Base-by-base conservation (phyloP, 495 filamentous ascomycete genomes). In the Pseudevernia furfuracea region DNA sequence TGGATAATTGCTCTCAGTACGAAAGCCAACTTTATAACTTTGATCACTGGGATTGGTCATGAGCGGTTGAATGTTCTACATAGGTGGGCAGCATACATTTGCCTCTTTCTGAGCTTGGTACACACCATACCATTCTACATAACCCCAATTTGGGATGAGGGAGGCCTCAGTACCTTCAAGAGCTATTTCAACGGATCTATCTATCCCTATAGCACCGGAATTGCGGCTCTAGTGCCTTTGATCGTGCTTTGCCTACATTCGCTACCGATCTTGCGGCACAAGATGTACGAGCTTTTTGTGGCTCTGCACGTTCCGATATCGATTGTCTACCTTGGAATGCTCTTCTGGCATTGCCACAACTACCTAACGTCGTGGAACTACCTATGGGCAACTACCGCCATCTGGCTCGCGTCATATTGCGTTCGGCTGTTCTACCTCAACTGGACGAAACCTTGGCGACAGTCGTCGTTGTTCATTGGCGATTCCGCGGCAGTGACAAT, bases 341-440 rank as follows among this genome's bases (percentile, higher is more conserved):
- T 97, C 21, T 96, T 97, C 75, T 97, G 93, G 93, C 93, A 97
- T 74, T 94, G 88, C 69, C 86, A 90, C 69, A 96, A 97, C 74
- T 95, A 90, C 71, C 79, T 97, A 37, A 86, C 85, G 21, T 95
- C 92, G 9, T 97, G 94, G 93, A 80, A 84, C 73, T 97, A 97
- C 69, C 82, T 97, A 12, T 94, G 81, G 69, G 86, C 90, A 14
- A 94, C 91, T 0, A 76, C 91, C 44, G 90, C 78, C 41, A 91
- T 96, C 70, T 94, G 91, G 86, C 74, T 80, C 12, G 48, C 84
- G 15, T 89, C 87, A 56, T 88, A 88, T 67, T 70, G 79, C 62
- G 73, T 83, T 43, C 82, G 90, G 38, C 65, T 94, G 3, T 84
- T 85, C 52, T 93, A 90, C 62, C 80, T 95, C 62, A 96, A 96